These are phyloP conservation scores for Zoysia pacifica DNA, from an alignment of 176 grass and related monocot genomes.

Conservation along the genomic window DNA sequence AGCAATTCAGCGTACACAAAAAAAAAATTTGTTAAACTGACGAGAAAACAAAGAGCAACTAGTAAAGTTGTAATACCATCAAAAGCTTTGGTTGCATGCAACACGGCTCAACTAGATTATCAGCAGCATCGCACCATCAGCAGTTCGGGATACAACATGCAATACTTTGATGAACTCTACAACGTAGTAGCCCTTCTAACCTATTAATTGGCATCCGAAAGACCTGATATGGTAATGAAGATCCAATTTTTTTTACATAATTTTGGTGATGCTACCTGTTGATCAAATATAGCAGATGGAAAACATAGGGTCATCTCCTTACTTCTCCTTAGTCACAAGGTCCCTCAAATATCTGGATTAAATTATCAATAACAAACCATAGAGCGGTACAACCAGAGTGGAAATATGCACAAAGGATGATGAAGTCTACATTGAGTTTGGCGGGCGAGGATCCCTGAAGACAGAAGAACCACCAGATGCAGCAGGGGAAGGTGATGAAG, in stretches of 20 bases:
- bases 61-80: not conserved
- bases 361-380: not conserved
- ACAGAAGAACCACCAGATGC: constrained; percentile 70
- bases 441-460: constrained; percentile 61
- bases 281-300: not conserved
- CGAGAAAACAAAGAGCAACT: not conserved
- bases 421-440: constrained; percentile 41
- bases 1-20: too few relatives aligned
- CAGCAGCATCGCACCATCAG: not conserved
- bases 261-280: not conserved
- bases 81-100: not conserved
- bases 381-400: not conserved
- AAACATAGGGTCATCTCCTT: not conserved
- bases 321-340: not conserved
- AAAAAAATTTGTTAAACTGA: not conserved
- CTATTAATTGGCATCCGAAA: not conserved
- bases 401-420: not conserved
- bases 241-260: not conserved
- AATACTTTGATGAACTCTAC: not conserved
- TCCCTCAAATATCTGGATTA: not conserved
- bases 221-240: not conserved
- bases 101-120: not conserved
- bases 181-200: not conserved
- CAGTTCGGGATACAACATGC: not conserved
- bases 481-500: constrained; percentile 76